Base-by-base conservation (phyloP, 176 grass and related monocot species). In the Secale cereale region DNA sequence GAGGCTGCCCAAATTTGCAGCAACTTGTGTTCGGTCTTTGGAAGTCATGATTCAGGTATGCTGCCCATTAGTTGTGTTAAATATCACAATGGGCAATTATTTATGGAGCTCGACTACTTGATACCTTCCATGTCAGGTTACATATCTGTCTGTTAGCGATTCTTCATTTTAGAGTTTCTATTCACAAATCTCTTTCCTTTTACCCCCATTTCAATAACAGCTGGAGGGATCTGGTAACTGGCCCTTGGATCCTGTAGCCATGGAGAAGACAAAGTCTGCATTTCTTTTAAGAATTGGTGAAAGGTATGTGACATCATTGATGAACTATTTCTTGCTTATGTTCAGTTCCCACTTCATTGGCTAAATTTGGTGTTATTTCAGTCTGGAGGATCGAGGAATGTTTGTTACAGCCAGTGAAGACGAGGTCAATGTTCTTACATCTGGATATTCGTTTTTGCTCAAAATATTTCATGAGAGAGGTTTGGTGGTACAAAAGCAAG, bases 241-340 rank as follows among this genome's bases (percentile, higher is more conserved):
- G 94, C 97, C 97, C 15, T 92, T 99, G 82, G 97, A 99, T 87
- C 74, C 61, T 72, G 60, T 94, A 72, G 91, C 93, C 31, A 92
- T 99, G 74, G 91, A 96, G 90, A 99, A 89, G 91, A 94, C 93
- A 41, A 99, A 99, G 79, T 72, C 84, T 76, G 90, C 97, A 37
- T 99, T 99, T 89, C 94, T 96, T 83, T 79, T 99, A 83, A 95
- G 92, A 91, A 99, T 99, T 92, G 93, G 86, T 79, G 87, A 99
- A 90, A 94, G 97, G 97, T 99, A 93, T 78, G 59, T 31, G 22
- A 22, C 57, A 46, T 22, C 41, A 86, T 83, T 86, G 73, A 65
- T 64, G 65, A 48, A 84, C 23, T 81, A 32, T 16, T 52, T 29
- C 31, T 80, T 81, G 19, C 10, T 85, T 70, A 36, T 65, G 81